Base-by-base conservation (phyloP, 345 rosid genomes). In the Eucalyptus pauciflora region DNA sequence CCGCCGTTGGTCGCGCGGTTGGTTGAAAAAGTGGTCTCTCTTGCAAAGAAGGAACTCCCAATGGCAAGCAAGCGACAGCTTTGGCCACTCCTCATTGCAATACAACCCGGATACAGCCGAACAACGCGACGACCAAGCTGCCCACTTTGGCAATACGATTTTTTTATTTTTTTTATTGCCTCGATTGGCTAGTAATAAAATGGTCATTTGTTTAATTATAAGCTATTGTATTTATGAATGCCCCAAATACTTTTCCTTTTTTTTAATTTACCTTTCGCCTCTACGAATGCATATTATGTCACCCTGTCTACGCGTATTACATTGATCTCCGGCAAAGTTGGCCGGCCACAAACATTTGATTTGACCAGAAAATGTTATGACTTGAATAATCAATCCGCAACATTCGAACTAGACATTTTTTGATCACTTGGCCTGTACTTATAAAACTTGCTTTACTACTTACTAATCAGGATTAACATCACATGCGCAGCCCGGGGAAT, bases 231-330 rank as follows among this genome's bases (percentile, higher is more conserved):
- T 76, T 20, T 37, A 37, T 5, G 14, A 37, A 76, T 76, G 83
- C 83, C 83, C 48, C 29, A 3, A 76, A 25, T 37, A 17, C 11
- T 33, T 33, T 33, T 69, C 37, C 13, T 37, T 41, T 17, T n/a
- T 5, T 76, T 41, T 10, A 2, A 18, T 37, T 76, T 11, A 41
- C 29, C 27, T 76, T 76, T 76, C 9, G 4, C 20, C 27, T 41
- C 43, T 41, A 20, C 2, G 48, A 20, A 20, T 41, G 11, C 27
- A 20, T 24, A 76, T 64, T n/a, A n/a, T 16, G 17, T n/a, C 76
- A n/a, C 33, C 20, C 20, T 13, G 5, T n/a, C 10, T n/a, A 0
- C 3, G 20, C 9, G 1, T 8, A 64, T 20, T 25, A 3, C 8
- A 10, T 76, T 24, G 27, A 7, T 20, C 7, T 37, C 13, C 46